phyloP scores from a whole-genome alignment of 805 yeast genomes.

The Wickerhamiella cacticola region DNA sequence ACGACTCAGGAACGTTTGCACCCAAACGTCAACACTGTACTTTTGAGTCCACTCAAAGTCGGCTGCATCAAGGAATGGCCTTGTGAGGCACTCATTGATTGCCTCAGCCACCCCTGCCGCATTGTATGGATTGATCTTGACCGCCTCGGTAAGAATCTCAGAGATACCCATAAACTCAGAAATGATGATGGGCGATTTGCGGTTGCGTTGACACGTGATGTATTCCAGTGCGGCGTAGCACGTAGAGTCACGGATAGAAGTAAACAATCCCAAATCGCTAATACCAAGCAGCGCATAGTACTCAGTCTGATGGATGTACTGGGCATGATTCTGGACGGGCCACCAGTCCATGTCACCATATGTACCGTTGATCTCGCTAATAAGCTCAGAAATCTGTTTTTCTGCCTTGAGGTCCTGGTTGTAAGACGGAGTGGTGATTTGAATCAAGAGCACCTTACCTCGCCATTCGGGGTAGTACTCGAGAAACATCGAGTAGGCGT shows the following conservation, averaged over 20 bases:
- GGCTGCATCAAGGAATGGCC: slow-evolving; percentile 28
- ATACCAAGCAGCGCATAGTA: slow-evolving; percentile 76
- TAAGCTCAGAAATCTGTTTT: slow-evolving; percentile 69
- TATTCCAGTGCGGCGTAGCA: slow-evolving; percentile 90
- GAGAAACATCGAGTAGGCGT: slow-evolving; percentile 79
- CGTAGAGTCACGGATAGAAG: slow-evolving; percentile 92
- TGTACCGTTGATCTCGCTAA: slow-evolving; percentile 68
- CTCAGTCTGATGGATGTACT: slow-evolving; percentile 77
- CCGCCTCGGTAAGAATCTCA: slow-evolving; percentile 31
- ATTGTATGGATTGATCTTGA: slow-evolving; percentile 94
- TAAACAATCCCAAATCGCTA: slow-evolving; percentile 81
- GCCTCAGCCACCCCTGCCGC: slow-evolving; percentile 82
- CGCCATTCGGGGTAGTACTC: slow-evolving; percentile 90
- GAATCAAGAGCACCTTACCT: slow-evolving; percentile 74
- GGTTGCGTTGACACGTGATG: slow-evolving; percentile 60
- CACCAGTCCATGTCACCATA: slow-evolving; percentile 72
- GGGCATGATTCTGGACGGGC: slow-evolving; percentile 88
- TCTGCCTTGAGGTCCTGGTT: slow-evolving; percentile 54
- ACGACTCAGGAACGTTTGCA: slow-evolving; percentile 45
- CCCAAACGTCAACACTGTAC: slow-evolving; percentile 75
- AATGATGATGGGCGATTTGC: slow-evolving; percentile 63
- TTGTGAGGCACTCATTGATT: slow-evolving; percentile 53
- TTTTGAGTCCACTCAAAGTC: slow-evolving; percentile 47
- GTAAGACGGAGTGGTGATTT: slow-evolving; percentile 74
- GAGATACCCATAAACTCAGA: slow-evolving; percentile 94